Evolutionary conservation across 148 eudicot genomes (phyloP), one percentile per base, ranked within the genome.

Genomic region (Spergularia bocconei): DNA sequence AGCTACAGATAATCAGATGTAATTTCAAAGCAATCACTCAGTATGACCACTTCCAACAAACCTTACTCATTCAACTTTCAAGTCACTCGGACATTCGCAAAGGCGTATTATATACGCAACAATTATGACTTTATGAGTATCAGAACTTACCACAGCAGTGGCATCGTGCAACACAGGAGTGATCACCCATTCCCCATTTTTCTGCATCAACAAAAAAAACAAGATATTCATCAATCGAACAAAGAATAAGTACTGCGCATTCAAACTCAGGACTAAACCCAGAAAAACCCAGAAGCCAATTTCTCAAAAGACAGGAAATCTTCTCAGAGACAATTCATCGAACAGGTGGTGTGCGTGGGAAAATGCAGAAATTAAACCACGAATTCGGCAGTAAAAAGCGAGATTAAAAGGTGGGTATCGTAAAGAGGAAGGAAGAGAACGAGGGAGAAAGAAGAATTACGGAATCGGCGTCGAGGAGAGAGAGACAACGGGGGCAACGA

Each of bases 401-500:
- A 77, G 6, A 36, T 36, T 15, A 48, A 7, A 25, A 61, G 41
- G 4, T 38, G 66, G 76, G 20, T 52, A 2, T 6, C 25, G 57
- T 52, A 53, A 44, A 52, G 41, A 14, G 15, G 1, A 14, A 23
- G 17, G 20, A 17, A 20, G 47, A 69, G 60, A 3, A 0, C 19
- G 60, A 51, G 39, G 36, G 64, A 51, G 56, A 33, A 55, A 51
- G 54, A 63, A 63, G 47, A 39, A 64, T 57, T 79, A 92, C 92
- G 21, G 83, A 65, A 66, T 64, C 2, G 15, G 91, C 77, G 80
- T 82, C 79, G 68, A 89, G 71, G 78, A 84, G 89, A 63, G 89
- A 88, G 64, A 90, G 91, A 73, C 93, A 90, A 15, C 97, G 94
- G 20, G 93, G 97, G 80, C 95, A 90, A 5, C 93, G 87, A 48